phyloP scores from a whole-genome alignment of 2,329 filamentous ascomycete genomes.

The Colletotrichum sp. region DNA sequence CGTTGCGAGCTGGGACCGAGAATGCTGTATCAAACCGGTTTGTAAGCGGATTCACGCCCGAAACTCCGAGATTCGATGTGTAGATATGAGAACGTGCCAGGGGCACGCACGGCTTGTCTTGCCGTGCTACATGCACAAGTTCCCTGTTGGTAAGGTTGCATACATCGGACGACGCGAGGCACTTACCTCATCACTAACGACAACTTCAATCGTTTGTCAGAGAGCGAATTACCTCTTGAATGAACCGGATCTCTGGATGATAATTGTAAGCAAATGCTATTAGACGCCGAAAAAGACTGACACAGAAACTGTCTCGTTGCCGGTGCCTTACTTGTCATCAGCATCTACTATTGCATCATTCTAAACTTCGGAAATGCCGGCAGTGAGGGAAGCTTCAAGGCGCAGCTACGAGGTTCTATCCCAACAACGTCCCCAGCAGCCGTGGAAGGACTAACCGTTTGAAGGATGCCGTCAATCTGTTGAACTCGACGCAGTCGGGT shows the following conservation, averaged over 20 bases:
- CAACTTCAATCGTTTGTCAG: not conserved
- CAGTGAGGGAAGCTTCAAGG: not conserved
- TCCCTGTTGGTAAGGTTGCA: not conserved
- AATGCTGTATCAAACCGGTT: not conserved
- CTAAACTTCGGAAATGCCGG: not conserved
- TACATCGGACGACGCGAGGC: not conserved
- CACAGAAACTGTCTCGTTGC: not conserved
- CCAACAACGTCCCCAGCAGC: no score
- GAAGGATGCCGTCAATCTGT: not conserved
- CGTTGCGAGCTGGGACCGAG: not conserved
- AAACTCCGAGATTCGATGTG: not conserved
- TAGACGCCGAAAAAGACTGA: rapidly evolving
- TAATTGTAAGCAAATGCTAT: not conserved
- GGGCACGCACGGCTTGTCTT: not conserved
- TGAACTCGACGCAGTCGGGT: not conserved
- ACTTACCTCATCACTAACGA: not conserved
- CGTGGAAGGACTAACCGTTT: not conserved
- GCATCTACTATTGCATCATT: not conserved
- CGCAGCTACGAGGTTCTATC: not conserved
- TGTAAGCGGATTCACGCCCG: not conserved
- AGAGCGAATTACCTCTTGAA: not conserved
- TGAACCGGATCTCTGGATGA: not conserved
- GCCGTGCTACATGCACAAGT: not conserved
- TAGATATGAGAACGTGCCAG: not conserved
- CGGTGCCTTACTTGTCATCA: not conserved